phyloP scores from a whole-genome alignment of 2,329 filamentous ascomycete species.

The Fusarium sulawesiense region DNA sequence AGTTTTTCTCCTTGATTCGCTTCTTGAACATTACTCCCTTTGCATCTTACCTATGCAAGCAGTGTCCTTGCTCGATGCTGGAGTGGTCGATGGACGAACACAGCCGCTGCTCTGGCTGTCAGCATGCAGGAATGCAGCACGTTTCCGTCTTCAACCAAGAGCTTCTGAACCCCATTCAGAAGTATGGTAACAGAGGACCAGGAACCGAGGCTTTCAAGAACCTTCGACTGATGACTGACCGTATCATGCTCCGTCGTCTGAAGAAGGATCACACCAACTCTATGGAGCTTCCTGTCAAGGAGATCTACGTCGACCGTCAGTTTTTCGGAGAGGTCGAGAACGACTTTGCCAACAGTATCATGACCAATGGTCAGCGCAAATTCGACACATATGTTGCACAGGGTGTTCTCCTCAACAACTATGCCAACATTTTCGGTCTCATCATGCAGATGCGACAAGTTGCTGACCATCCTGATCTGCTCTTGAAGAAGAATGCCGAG shows the following conservation, averaged over 20 bases:
- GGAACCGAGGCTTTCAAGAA: slow-evolving; percentile 81
- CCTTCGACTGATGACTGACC: slow-evolving; percentile 86
- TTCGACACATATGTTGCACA: slow-evolving; percentile 97
- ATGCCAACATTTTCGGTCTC: slow-evolving; percentile 97
- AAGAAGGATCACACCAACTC: slow-evolving; percentile 94
- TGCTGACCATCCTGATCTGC: slow-evolving; percentile 93
- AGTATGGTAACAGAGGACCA: slow-evolving; percentile 68
- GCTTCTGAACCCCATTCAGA: slow-evolving; percentile 84
- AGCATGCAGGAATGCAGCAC: slow-evolving; percentile 57
- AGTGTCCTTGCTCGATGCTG: slow-evolving; percentile 81
- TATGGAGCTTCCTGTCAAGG: slow-evolving; percentile 96
- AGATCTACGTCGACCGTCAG: slow-evolving; percentile 90
- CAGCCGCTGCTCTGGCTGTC: slow-evolving; percentile 76
- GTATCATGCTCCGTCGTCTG: slow-evolving; percentile 94
- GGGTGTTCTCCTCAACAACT: slow-evolving; percentile 95
- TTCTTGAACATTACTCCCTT: slow-evolving; percentile 92
- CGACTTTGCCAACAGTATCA: slow-evolving; percentile 95
- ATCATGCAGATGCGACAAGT: slow-evolving; percentile 99
- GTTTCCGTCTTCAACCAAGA: slow-evolving; percentile 88
- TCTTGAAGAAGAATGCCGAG: slow-evolving; percentile 86
- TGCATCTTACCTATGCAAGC: slow-evolving; percentile 92
- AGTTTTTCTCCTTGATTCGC: slow-evolving; percentile 93
- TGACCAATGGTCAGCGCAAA: slow-evolving; percentile 87
- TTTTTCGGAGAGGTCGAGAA: slow-evolving; percentile 98
- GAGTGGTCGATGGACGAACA: slow-evolving; percentile 85